phyloP scores from a whole-genome alignment of 352 stramenopile species.

The Thalassiosira sp. region DNA sequence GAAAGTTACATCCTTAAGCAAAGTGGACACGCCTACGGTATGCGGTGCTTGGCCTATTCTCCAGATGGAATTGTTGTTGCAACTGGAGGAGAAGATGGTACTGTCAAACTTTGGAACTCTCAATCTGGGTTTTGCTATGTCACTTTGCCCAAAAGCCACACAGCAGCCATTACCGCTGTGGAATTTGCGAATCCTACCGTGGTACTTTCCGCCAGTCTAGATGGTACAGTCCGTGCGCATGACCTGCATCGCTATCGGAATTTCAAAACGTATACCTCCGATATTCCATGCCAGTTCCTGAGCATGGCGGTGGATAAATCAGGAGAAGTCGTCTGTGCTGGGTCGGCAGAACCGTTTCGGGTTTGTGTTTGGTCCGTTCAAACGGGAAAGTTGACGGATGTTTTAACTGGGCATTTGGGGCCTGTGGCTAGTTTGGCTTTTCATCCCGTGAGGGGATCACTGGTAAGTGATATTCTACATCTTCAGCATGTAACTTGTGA shows the following conservation, averaged over 20 bases:
- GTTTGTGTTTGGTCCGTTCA: conserved; percentile 98
- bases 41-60: conserved; percentile 96
- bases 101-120: conserved; percentile 98
- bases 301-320: conserved; percentile 96
- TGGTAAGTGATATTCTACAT: conserved; percentile 62
- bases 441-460: conserved; percentile 78
- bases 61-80: conserved; percentile 94
- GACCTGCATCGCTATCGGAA: conserved; percentile 98
- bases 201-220: conserved; percentile 95
- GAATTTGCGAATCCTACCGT: conserved; percentile 89
- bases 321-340: conserved; percentile 93
- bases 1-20: conserved; percentile 99
- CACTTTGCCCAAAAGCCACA: conserved; percentile 95
- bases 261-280: conserved; percentile 96
- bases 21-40: conserved; percentile 97
- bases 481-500: background rate
- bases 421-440: conserved; percentile 95
- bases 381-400: conserved; percentile 93
- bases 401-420: conserved; percentile 96
- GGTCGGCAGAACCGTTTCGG: conserved; percentile 94
- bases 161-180: conserved; percentile 94
- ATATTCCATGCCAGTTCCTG: conserved; percentile 96
- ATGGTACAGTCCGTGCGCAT: conserved; percentile 97
- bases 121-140: conserved; percentile 98
- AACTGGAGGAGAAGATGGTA: conserved; percentile 97